These are phyloP conservation scores for Ocimum tenuiflorum DNA, from an alignment of 257 asterid species.

Conservation along the genomic window DNA sequence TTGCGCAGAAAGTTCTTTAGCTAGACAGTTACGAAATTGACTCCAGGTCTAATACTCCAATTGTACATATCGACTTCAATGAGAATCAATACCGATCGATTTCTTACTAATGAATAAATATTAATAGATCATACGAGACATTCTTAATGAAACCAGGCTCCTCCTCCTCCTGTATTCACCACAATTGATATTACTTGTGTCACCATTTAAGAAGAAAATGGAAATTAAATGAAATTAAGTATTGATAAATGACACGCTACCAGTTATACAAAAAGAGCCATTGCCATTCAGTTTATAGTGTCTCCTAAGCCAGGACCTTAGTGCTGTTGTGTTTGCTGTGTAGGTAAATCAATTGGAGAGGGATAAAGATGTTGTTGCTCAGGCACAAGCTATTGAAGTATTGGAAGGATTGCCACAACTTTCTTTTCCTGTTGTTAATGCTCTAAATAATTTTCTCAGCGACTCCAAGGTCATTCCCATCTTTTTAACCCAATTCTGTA, in stretches of 20 bases:
- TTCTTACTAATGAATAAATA: not conserved
- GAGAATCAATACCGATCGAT: not conserved
- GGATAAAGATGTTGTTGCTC: conserved; percentile 97
- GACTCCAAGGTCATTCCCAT: conserved; percentile 77
- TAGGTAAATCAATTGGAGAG: conserved; percentile 94
- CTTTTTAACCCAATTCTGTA: conserved; percentile 7
- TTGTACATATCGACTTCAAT: not conserved
- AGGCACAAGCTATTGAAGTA: conserved; percentile 83
- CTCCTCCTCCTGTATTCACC: not conserved
- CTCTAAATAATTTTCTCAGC: conserved; percentile 67
- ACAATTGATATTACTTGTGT: not conserved
- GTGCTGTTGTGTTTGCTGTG: conserved; percentile 15
- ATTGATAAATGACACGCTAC: not conserved
- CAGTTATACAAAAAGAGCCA: not conserved
- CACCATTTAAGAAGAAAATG: not conserved
- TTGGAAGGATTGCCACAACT: conserved; percentile 76
- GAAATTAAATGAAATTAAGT: not conserved
- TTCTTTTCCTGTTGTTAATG: conserved; percentile 71
- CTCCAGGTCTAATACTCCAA: not conserved
- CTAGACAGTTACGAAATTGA: not conserved
- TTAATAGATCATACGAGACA: not conserved
- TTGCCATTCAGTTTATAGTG: conserved; percentile 2
- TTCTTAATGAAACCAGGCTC: not conserved
- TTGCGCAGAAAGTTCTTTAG: not conserved
- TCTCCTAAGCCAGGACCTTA: conserved; percentile 8